Evolutionary conservation across 805 yeast species (phyloP).

Genomic region (Suhomyces emberorum): DNA sequence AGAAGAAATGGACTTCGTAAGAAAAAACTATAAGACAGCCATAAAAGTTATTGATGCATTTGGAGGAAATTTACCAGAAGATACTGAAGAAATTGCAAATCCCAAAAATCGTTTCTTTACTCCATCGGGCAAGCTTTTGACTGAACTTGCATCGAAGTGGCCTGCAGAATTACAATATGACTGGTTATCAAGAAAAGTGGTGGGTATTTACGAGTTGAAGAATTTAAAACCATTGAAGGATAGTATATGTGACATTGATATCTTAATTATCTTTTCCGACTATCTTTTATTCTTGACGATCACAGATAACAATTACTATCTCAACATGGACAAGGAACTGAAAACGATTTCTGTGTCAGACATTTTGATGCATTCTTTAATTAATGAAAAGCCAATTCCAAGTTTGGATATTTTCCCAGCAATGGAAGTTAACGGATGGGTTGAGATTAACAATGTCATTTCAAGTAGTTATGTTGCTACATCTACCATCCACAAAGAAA

Average conservation of each 20-base stretch:
- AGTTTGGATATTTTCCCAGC: slow-evolving; percentile 51
- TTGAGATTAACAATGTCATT: slow-evolving; percentile 53
- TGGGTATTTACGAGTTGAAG: slow-evolving; percentile 57
- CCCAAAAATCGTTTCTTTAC: slow-evolving; percentile 66
- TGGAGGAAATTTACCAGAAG: slow-evolving; percentile 58
- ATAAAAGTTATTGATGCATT: slow-evolving; percentile 75
- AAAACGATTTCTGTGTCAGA: slow-evolving; percentile 67
- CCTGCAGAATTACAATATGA: slow-evolving; percentile 84
- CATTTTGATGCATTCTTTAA: slow-evolving; percentile 82
- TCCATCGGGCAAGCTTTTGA: slow-evolving; percentile 83
- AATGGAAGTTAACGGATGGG: slow-evolving; percentile 67
- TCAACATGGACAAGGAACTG: slow-evolving; percentile 11
- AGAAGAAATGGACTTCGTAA: slow-evolving; percentile 23
- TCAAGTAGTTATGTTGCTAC: slow-evolving; percentile 43
- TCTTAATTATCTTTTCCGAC: slow-evolving; percentile 80
- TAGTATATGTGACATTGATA: slow-evolving; percentile 30
- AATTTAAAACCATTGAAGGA: slow-evolving; percentile 20
- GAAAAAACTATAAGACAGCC: slow-evolving; percentile 49
- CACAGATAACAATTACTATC: slow-evolving; percentile 41
- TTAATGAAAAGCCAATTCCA: slow-evolving; percentile 76
- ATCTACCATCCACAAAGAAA: slow-evolving; percentile 12
- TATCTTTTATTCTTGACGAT: slow-evolving; percentile 63
- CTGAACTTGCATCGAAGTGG: slow-evolving; percentile 84
- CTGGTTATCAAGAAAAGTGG: slow-evolving; percentile 83
- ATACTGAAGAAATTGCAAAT: slow-evolving; percentile 4